A percentile compares a stretch with the other conserved stretches of the same genome.
phyloP scores from a whole-genome alignment of 768 basidiomycete species.

The Vishniacozyma victoriae region DNA sequence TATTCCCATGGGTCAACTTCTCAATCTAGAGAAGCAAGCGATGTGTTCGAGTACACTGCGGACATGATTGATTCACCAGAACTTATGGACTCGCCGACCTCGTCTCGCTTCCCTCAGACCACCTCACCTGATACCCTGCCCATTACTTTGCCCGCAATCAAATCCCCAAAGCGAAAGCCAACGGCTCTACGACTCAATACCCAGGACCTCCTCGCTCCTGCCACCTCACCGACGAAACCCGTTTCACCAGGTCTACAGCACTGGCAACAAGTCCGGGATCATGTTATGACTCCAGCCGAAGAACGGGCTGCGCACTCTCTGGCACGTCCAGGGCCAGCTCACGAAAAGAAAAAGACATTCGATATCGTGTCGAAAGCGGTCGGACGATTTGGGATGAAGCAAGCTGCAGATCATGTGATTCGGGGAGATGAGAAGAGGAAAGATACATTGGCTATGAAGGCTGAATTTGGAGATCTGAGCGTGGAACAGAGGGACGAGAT shows the following conservation, averaged over 20 bases:
- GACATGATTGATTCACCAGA: no score
- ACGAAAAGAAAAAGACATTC: slow-evolving; percentile 8
- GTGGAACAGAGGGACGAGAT: slow-evolving; percentile 31
- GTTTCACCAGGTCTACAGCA: slow-evolving; percentile 36
- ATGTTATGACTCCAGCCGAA: slow-evolving; percentile 27
- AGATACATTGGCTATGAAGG: slow-evolving; percentile 8
- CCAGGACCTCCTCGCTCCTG: slow-evolving; percentile 10
- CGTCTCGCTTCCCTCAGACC: no score
- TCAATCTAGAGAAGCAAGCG: no score
- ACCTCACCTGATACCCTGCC: no score
- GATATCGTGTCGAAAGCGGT: slow-evolving; percentile 35
- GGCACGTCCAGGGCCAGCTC: not conserved
- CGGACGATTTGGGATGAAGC: slow-evolving; percentile 30
- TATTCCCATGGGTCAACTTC: no score
- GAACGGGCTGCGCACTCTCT: slow-evolving; percentile 6
- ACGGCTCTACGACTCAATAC: slow-evolving; percentile 31
- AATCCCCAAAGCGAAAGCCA: slow-evolving; percentile 22
- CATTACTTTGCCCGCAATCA: no score
- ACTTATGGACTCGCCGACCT: no score
- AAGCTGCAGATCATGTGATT: slow-evolving; percentile 31
- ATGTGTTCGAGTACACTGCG: no score
- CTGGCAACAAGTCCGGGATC: slow-evolving; percentile 37
- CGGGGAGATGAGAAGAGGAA: slow-evolving; percentile 20
- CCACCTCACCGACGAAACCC: slow-evolving; percentile 19
- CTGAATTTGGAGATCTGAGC: slow-evolving; percentile 16